phyloP scores from a whole-genome alignment of 2,329 filamentous ascomycete genomes.

The Cladosporium phlei region DNA sequence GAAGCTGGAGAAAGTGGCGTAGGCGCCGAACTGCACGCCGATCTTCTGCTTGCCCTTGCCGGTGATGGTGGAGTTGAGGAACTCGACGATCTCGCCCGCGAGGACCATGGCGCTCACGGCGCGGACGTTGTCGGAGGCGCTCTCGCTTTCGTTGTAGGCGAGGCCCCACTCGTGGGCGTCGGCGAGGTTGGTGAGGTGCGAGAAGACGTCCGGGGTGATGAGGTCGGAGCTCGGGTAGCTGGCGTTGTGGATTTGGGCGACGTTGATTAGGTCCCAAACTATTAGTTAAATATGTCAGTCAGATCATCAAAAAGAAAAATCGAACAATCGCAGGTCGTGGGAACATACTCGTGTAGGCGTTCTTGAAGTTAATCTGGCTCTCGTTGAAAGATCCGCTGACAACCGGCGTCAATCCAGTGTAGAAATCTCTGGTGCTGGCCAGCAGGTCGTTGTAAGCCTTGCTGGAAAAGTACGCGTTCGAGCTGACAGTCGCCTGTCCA shows the following conservation, averaged over 20 bases:
- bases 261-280: constrained; percentile 60
- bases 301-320: no score
- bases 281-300: background rate
- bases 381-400: constrained; percentile 49
- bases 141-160: constrained; percentile 64
- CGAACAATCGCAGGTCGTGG: no score
- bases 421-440: constrained; percentile 50
- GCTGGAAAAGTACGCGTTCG: constrained; percentile 55
- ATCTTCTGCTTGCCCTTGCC: constrained; percentile 37
- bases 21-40: constrained; percentile 57
- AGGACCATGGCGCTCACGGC: constrained; percentile 47
- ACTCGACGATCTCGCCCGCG: constrained; percentile 41
- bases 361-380: constrained; percentile 52
- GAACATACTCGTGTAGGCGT: constrained; percentile 60
- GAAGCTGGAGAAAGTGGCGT: constrained; percentile 57
- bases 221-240: constrained; percentile 54
- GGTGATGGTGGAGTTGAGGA: constrained; percentile 42
- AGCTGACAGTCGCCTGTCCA: constrained; percentile 52
- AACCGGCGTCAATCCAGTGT: constrained; percentile 47
- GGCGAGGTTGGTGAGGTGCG: constrained; percentile 67
- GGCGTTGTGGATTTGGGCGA: constrained; percentile 59
- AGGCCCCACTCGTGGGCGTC: constrained; percentile 76
- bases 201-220: constrained; percentile 55
- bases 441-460: constrained; percentile 46
- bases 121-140: constrained; percentile 39